Base-by-base conservation (phyloP, 2,329 filamentous ascomycete species). In the Colletotrichum costaricense region DNA sequence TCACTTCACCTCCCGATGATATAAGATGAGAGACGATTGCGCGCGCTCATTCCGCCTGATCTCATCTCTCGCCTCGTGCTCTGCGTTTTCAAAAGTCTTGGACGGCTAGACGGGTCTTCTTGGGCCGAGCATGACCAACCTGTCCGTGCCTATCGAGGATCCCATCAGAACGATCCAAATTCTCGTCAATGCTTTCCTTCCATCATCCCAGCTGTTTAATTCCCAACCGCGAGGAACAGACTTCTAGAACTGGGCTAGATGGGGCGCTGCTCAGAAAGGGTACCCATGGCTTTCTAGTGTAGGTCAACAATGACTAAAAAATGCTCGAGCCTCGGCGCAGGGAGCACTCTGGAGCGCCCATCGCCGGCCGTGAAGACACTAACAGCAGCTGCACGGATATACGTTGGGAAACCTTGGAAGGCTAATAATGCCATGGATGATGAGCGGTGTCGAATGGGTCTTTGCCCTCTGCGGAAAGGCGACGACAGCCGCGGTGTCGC, bases 301-400 rank as follows among this genome's bases (percentile, higher is more conserved):
- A 54, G n/a, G 22, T n/a, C 19, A 26, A 24, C 38, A 59, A 42
- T 30, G 19, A 54, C 14, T 42, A 56, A 33, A 28, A 49, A 35
- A 62, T 22, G 67, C 71, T 73, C 71, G 60, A 70, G 67, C 71
- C 71, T 73, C 56, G 59, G 59, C 49, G 67, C 71, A 66, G 62
- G 71, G 70, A 70, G 70, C 49, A 30, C 33, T 33, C 22, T 28
- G 26, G 52, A 65, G 59, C 33, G 28, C 49, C 46, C 42, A 67
- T 55, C 28, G 60, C 60, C 33, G 46, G 54, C 59, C 28, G 70
- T 65, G 71, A 62, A 71, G 35, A 52, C 42, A 57, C 67, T 65
- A 70, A 70, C 60, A 69, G 24, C 49, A 68, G 54, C 46, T 56
- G 70, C 70, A 73, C 70, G 70, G 70, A 65, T 73, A 56, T 69